phyloP scores from a whole-genome alignment of 2,329 filamentous ascomycete genomes.

The Pseudogymnoascus sp. region DNA sequence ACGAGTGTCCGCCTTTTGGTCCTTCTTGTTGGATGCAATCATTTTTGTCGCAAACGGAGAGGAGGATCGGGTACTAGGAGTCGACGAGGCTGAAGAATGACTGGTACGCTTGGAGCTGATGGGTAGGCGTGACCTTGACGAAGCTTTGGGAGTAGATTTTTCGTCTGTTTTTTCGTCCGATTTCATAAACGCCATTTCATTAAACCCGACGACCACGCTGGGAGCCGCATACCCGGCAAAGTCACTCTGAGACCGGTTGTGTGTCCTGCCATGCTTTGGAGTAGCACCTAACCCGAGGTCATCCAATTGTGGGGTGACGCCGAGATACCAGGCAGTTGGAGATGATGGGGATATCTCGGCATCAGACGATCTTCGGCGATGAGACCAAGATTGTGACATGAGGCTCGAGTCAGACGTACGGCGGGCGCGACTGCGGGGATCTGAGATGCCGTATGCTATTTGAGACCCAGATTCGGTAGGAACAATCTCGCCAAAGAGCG shows the following conservation, averaged over 20 bases:
- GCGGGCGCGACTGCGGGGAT: slow-evolving; percentile 36
- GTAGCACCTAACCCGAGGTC: slow-evolving; percentile 25
- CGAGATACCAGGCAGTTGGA: slow-evolving; percentile 57
- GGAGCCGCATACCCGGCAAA: slow-evolving; percentile 31
- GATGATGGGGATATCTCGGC: slow-evolving; percentile 51
- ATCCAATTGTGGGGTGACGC: slow-evolving; percentile 35
- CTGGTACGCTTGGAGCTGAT: slow-evolving; percentile 22
- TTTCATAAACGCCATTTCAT: neutral
- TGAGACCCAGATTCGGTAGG: slow-evolving; percentile 46
- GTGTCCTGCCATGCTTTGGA: slow-evolving; percentile 30
- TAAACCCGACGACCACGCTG: neutral
- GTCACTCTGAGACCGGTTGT: slow-evolving; percentile 53
- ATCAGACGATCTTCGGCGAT: slow-evolving; percentile 48
- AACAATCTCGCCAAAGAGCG: slow-evolving; percentile 68
- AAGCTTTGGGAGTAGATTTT: neutral
- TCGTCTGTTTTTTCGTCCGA: neutral
- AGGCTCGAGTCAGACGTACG: slow-evolving; percentile 66
- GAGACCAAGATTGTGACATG: slow-evolving; percentile 38
- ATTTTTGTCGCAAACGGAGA: slow-evolving; percentile 43
- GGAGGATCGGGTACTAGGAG: slow-evolving; percentile 45
- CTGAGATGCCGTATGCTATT: slow-evolving; percentile 53
- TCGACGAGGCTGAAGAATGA: slow-evolving; percentile 38
- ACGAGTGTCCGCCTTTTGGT: slow-evolving; percentile 19
- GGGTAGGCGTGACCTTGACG: slow-evolving; percentile 21
- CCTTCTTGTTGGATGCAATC: slow-evolving; percentile 31